phyloP scores from a whole-genome alignment of 345 rosid genomes.

The Anacardium occidentale region DNA sequence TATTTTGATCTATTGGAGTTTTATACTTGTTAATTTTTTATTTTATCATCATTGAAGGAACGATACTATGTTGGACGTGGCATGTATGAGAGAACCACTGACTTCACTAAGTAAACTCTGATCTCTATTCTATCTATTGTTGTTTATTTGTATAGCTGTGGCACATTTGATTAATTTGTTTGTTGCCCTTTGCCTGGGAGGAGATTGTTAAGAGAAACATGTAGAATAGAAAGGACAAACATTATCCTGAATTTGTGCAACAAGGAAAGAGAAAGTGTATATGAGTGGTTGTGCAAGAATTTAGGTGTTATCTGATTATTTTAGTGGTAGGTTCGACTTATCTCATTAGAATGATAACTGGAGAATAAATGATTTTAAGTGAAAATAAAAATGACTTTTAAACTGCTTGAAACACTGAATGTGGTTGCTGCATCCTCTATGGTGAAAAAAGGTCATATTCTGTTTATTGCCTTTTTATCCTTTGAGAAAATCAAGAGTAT shows the following conservation, averaged over 20 bases:
- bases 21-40: constrained; percentile 6
- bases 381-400: not conserved
- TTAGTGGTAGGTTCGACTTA: not conserved
- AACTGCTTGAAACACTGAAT: not conserved
- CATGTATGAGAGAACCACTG: constrained; percentile 91
- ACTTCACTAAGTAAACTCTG: constrained; percentile 68
- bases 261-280: not conserved
- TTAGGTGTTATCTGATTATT: not conserved
- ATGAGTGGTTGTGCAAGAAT: not conserved
- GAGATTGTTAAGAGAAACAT: not conserved
- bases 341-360: not conserved
- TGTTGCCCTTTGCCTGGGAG: too few relatives aligned
- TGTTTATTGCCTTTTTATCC: not conserved
- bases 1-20: constrained; percentile 1
- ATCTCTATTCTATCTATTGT: constrained; percentile 13
- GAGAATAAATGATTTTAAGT: too few relatives aligned
- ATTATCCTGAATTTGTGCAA: not conserved
- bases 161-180: too few relatives aligned
- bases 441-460: not conserved
- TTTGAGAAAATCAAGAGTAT: too few relatives aligned
- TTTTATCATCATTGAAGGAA: constrained; percentile 52
- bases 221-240: not conserved
- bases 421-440: not conserved
- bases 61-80: constrained; percentile 93
- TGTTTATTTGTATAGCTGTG: not conserved